Percentiles rank a stretch among this genome's conserved stretches.
Conservation (phyloP, 2,329 filamentous ascomycete species). For the Diplodia sapinea region DNA sequence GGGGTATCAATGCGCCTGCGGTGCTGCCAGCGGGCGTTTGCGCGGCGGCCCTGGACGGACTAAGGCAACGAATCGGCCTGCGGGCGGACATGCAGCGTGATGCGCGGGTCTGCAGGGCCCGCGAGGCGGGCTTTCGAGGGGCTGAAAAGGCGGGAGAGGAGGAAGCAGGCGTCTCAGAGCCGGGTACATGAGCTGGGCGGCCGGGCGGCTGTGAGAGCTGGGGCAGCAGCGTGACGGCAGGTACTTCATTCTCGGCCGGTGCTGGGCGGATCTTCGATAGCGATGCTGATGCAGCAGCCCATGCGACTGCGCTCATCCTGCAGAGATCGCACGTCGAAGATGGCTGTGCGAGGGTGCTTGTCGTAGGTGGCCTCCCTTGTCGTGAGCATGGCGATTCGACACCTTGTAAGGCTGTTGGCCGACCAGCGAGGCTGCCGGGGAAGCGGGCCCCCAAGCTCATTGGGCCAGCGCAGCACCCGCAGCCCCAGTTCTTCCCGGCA, state of each 20-base stretch:
- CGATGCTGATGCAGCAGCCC: constrained; percentile 8
- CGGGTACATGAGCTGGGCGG: constrained; percentile 23
- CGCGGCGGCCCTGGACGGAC: constrained; percentile 13
- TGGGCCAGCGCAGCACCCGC: constrained; percentile 31
- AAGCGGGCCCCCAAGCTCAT: constrained; percentile 15
- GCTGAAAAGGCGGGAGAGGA: constrained; percentile 11
- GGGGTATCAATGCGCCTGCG: constrained; percentile 14
- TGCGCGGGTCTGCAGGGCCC: constrained; percentile 23
- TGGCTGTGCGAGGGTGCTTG: constrained; percentile 6
- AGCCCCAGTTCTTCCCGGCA: constrained; percentile 7
- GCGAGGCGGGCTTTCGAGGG: not conserved
- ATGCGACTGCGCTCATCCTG: constrained; percentile 12
- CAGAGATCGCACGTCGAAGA: constrained; percentile 15
- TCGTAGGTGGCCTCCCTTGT: constrained; percentile 20
- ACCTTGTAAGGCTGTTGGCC: constrained; percentile 27
- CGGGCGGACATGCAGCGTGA: constrained; percentile 12
- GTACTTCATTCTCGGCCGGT: constrained; percentile 23
- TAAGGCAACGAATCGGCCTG: constrained; percentile 13
- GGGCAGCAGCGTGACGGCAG: constrained; percentile 12
- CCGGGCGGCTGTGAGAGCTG: constrained; percentile 24
- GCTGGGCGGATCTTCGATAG: constrained; percentile 15
- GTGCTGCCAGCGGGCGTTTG: constrained; percentile 18
- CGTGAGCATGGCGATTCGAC: constrained; percentile 18
- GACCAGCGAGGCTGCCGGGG: constrained; percentile 24
- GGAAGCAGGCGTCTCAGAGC: constrained; percentile 22